Evolutionary conservation across 2,329 filamentous ascomycete genomes (phyloP).

Genomic region (Sporothrix humicola): DNA sequence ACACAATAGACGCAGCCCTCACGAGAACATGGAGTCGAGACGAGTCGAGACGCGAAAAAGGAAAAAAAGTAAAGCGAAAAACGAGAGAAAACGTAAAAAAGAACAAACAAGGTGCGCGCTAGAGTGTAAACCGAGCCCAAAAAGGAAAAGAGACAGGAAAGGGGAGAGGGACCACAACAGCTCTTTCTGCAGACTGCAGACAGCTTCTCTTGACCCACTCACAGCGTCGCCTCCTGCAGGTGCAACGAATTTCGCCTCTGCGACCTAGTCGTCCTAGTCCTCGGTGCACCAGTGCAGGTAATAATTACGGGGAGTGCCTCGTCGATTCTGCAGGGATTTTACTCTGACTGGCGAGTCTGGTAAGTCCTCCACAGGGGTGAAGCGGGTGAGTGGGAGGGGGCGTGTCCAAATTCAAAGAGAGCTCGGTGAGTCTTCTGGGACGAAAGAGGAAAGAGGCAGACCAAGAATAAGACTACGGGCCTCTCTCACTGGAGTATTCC

Average conservation of each 20-base stretch:
- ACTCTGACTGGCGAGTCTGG: neutral
- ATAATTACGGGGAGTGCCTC: conserved; percentile 18
- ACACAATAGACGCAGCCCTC: conserved; percentile 3
- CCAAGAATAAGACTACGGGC: too few species aligned
- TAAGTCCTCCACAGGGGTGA: neutral
- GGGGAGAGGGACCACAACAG: neutral
- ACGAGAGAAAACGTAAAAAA: neutral
- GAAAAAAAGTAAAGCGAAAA: neutral
- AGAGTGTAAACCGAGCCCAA: conserved; percentile 23
- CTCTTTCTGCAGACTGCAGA: neutral
- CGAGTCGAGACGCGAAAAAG: conserved; percentile 9
- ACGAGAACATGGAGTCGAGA: conserved; percentile 11
- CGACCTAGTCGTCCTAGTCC: too few species aligned
- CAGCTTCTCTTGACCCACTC: neutral
- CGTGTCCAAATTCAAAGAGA: neutral
- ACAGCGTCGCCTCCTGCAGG: conserved; percentile 23
- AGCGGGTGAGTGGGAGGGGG: conserved; percentile 14
- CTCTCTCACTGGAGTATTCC: too few species aligned
- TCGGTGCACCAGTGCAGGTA: neutral
- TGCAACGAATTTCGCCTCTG: conserved; percentile 19
- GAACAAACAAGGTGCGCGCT: conserved; percentile 19
- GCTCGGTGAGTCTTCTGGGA: conserved; percentile 37
- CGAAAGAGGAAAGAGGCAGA: conserved; percentile 1
- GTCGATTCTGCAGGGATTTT: conserved; percentile 9
- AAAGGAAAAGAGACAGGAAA: neutral